Percentiles rank a stretch among this genome's conserved stretches.
These are phyloP conservation scores for Cymodocea nodosa DNA, from an alignment of 116 monocot genomes.

Conservation along the genomic window DNA sequence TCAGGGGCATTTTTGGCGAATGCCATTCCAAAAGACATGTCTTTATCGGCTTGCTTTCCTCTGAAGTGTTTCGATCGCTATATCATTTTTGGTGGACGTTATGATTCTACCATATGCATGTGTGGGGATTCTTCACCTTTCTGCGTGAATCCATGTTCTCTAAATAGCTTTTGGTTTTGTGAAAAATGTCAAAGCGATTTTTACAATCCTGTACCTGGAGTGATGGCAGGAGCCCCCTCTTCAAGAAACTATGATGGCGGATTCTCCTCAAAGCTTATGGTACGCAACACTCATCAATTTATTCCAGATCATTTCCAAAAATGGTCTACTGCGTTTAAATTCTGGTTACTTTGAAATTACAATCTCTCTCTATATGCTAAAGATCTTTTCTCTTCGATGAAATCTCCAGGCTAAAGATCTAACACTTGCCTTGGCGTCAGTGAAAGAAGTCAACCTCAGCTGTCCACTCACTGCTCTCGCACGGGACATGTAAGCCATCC, in stretches of 20 bases:
- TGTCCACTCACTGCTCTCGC: slow-evolving; percentile 52
- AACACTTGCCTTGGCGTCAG: slow-evolving; percentile 48
- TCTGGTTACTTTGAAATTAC: neutral
- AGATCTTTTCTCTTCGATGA: too few species aligned
- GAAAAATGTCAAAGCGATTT: slow-evolving; percentile 35
- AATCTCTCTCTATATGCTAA: neutral
- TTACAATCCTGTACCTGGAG: slow-evolving; percentile 96
- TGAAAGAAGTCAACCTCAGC: slow-evolving; percentile 34
- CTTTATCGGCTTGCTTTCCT: too few species aligned
- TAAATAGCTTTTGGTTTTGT: too few species aligned
- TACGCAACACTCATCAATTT: slow-evolving; percentile 10
- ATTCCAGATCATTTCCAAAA: neutral
- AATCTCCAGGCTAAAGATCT: slow-evolving; percentile 65
- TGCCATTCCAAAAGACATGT: too few species aligned
- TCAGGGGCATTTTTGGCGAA: too few species aligned
- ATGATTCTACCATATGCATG: too few species aligned
- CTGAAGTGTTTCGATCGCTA: too few species aligned
- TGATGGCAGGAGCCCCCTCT: slow-evolving; percentile 76
- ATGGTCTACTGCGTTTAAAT: neutral
- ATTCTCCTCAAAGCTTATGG: slow-evolving; percentile 93
- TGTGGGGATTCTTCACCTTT: too few species aligned
- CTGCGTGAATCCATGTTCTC: too few species aligned
- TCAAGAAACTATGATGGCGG: slow-evolving; percentile 88
- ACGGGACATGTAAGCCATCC: slow-evolving; percentile 37
- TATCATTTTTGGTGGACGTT: too few species aligned